Percentiles rank a stretch among this genome's conserved stretches.
Conservation (phyloP, 1,139 yeast genomes). For the Yamadazyma sp. region DNA sequence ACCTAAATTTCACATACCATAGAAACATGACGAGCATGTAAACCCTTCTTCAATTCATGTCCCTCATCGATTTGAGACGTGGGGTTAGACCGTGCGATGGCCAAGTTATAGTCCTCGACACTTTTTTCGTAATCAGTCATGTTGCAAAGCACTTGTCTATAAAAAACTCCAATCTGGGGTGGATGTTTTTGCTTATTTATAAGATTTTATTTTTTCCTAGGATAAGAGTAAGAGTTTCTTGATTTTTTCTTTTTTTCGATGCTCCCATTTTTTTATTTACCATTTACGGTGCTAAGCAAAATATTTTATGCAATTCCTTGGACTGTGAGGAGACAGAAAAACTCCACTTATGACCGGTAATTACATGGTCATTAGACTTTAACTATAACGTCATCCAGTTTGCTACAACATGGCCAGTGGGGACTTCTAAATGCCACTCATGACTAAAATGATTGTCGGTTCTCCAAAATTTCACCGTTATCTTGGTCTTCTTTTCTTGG, state of each 20-base stretch:
- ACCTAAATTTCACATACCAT: constrained; percentile 38
- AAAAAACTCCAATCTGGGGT: constrained; percentile 3
- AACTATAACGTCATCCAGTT: too few species aligned
- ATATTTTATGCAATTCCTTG: too few species aligned
- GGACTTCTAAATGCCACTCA: too few species aligned
- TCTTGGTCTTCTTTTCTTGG: too few species aligned
- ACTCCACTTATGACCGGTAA: too few species aligned
- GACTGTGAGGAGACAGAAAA: too few species aligned
- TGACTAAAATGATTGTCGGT: too few species aligned
- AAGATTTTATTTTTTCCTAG: background rate
- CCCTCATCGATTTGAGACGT: constrained; percentile 41
- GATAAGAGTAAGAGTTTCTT: background rate
- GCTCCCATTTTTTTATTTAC: background rate
- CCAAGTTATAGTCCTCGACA: constrained; percentile 45
- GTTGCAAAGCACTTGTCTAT: background rate
- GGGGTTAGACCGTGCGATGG: constrained; percentile 47
- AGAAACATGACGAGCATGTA: constrained; percentile 70
- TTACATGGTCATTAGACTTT: too few species aligned
- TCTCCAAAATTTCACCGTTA: too few species aligned
- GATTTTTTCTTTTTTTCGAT: background rate
- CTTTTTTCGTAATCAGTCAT: constrained; percentile 23
- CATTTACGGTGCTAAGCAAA: too few species aligned
- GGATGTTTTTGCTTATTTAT: constrained; percentile 1
- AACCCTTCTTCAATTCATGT: constrained; percentile 56
- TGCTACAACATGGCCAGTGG: too few species aligned